Evolutionary conservation across 306 rosid genomes (phyloP), one percentile per base, ranked within the genome.

Genomic region (Dalbergia cochinchinensis): DNA sequence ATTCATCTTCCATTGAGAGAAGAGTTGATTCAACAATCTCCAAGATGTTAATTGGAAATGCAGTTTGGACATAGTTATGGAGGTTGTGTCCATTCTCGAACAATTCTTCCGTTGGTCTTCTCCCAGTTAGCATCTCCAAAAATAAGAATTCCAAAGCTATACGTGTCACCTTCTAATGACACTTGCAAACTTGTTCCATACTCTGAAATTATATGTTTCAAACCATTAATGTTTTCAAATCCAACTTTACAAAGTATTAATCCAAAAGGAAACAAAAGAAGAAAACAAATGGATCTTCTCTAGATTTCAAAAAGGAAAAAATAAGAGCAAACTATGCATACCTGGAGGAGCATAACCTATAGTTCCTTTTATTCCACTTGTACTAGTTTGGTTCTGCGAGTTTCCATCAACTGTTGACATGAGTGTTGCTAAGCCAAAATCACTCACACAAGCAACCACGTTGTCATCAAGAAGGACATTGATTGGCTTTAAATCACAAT

Each of bases 311-410:
- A 9, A 9, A 8, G 2, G 3, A 1, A 1, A 19, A 11, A 5
- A 8, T 13, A 6, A 12, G 4, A 34, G 8, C n/a, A 1, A 47
- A 47, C 11, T 3, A 10, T 10, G 1, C 16, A 19, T 80, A 65
- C 84, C 74, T 72, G 85, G 88, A 39, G 85, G 77, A 65, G 73
- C 47, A 20, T 80, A 80, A 65, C 80, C 88, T 71, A 76, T 33
- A 1, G 80, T 48, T 2, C 80, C 80, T 7, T 64, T 63, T 16
- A 64, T 63, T 64, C 41, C 82, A 48, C 22, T 60, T 4, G 76
- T 59, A 45, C 65, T 75, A 19, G 33, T 76, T 22, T 64, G 64
- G 16, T 13, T 65, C 4, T 64, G 37, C 7, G 48, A 15, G 50
- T 55, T 37, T 8, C 33, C 18, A 42, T 73, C 48, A 45, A 42